Conservation (phyloP, 2,329 filamentous ascomycete species). For the Colletotrichum somersetense region DNA sequence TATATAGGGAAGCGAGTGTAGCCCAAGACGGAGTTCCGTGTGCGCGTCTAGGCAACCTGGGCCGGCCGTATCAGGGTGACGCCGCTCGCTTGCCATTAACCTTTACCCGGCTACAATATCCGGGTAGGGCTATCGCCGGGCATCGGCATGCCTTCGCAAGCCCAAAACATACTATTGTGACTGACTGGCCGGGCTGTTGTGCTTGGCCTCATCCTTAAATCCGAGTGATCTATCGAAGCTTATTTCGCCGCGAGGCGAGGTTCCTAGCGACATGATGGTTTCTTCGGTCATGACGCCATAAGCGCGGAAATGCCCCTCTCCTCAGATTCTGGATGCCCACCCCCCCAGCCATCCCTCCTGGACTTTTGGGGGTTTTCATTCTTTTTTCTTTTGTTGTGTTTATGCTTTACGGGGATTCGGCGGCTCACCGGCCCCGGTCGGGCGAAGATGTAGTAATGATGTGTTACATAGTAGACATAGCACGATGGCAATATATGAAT, state of each 20-base stretch:
- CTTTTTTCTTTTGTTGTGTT: not conserved
- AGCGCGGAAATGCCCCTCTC: conserved; percentile 28
- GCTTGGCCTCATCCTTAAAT: not conserved
- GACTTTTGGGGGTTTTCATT: not conserved
- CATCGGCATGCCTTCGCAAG: conserved; percentile 8
- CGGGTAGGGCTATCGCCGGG: conserved; percentile 22
- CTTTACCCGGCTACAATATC: conserved; percentile 15
- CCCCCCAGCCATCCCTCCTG: not conserved
- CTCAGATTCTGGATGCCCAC: conserved; percentile 8
- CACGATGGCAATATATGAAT: conserved; percentile 10
- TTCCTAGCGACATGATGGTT: conserved; percentile 16
- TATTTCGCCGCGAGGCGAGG: conserved; percentile 1
- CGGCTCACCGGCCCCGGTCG: not conserved
- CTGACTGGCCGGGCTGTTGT: not conserved
- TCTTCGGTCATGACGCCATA: conserved; percentile 36
- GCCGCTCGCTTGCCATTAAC: not conserved
- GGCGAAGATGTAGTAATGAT: not conserved
- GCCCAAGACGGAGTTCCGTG: conserved; percentile 5
- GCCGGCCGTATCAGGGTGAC: not conserved
- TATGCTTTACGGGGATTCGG: no score
- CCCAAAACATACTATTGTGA: conserved; percentile 10
- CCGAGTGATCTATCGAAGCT: conserved; percentile 27
- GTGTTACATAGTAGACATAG: not conserved
- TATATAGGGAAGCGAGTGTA: conserved; percentile 9
- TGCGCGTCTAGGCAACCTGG: conserved; percentile 12